These are phyloP conservation scores for Colletotrichum sublineola DNA, from an alignment of 2,329 filamentous ascomycete species.

Conservation along the genomic window DNA sequence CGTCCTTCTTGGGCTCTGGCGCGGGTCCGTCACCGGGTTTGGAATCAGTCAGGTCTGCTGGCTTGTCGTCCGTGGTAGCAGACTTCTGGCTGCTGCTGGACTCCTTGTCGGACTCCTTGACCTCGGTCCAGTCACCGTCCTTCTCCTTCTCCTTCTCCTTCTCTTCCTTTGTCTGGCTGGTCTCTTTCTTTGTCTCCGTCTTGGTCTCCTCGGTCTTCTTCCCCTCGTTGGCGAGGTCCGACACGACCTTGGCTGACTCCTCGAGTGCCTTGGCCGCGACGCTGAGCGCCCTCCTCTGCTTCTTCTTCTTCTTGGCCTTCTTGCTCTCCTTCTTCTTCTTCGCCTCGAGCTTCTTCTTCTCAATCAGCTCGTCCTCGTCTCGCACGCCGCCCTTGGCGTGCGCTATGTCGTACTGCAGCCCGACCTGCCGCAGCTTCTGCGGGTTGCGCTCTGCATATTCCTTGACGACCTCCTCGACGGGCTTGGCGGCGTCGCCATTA, in stretches of 20 bases:
- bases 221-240: constrained; percentile 34
- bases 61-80: not conserved
- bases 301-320: constrained; percentile 46
- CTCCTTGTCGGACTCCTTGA: constrained; percentile 34
- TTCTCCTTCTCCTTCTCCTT: constrained; percentile 45
- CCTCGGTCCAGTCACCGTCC: constrained; percentile 23
- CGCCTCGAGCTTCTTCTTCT: constrained; percentile 45
- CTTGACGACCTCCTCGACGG: constrained; percentile 72
- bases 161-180: constrained; percentile 43
- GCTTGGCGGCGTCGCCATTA: constrained; percentile 50
- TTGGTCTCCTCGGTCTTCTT: constrained; percentile 31
- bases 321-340: constrained; percentile 48
- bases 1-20: constrained; percentile 27
- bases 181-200: constrained; percentile 33
- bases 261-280: constrained; percentile 39
- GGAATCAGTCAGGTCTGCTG: not conserved
- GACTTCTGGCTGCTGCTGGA: constrained; percentile 24
- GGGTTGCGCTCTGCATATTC: constrained; percentile 60
- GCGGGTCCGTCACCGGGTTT: constrained; percentile 19
- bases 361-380: constrained; percentile 60
- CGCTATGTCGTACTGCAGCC: constrained; percentile 71
- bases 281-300: constrained; percentile 32
- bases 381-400: constrained; percentile 69
- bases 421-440: constrained; percentile 74
- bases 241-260: constrained; percentile 43